Conservation (phyloP, 1,284 basidiomycete species). For the Vanrija pseudolonga region DNA sequence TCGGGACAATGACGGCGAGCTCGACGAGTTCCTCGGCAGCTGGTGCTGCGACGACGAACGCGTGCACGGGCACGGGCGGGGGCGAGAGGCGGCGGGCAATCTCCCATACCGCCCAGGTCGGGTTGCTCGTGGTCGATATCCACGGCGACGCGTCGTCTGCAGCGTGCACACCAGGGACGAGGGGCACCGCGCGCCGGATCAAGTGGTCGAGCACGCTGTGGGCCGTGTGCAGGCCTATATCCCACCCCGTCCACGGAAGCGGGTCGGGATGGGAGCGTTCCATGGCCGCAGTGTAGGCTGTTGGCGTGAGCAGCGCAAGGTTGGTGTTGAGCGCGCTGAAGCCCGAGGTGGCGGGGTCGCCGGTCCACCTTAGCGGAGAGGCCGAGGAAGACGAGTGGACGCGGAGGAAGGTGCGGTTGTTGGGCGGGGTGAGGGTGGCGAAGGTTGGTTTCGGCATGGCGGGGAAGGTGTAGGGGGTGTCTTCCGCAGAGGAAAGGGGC, state of each 20-base stretch:
- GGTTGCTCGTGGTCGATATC: constrained; percentile 19
- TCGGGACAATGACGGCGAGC: constrained; percentile 15
- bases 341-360: constrained; percentile 10
- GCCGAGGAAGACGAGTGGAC: constrained; percentile 10
- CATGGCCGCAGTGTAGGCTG: background rate
- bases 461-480: background rate
- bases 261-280: background rate
- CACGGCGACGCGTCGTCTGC: constrained; percentile 29
- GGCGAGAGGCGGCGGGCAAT: constrained; percentile 21
- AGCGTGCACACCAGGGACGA: constrained; percentile 9
- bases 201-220: constrained; percentile 34
- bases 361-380: constrained; percentile 25
- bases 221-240: constrained; percentile 12
- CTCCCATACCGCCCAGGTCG: constrained; percentile 35
- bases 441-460: background rate
- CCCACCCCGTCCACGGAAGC: constrained; percentile 6
- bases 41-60: background rate
- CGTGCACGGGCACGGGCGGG: background rate
- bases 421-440: too few relatives aligned
- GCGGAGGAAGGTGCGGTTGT: constrained; percentile 7
- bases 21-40: constrained; percentile 5
- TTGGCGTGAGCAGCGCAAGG: constrained; percentile 2
- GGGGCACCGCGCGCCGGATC: constrained; percentile 12
- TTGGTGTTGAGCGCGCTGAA: constrained; percentile 17
- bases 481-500: too few relatives aligned